These are phyloP conservation scores for Neofusicoccum sp. DNA, from an alignment of 2,329 filamentous ascomycete species.

Conservation along the genomic window DNA sequence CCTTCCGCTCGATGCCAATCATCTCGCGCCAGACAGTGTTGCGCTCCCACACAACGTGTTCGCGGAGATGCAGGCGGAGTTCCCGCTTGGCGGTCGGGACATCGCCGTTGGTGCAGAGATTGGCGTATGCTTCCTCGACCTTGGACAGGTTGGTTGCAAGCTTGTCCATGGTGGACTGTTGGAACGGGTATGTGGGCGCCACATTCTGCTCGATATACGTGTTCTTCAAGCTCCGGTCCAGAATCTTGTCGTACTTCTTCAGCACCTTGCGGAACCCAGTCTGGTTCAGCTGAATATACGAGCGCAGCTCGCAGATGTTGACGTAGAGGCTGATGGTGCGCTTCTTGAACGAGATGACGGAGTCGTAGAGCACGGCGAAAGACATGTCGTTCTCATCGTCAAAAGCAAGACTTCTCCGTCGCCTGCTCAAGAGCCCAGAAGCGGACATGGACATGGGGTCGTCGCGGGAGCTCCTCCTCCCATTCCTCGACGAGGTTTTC, in stretches of 20 bases:
- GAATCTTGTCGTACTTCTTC: conserved; percentile 98
- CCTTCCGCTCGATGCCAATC: conserved; percentile 95
- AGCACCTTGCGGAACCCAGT: conserved; percentile 95
- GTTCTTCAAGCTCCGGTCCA: conserved; percentile 78
- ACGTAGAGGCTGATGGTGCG: conserved; percentile 86
- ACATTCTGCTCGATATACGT: conserved; percentile 76
- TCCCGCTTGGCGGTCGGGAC: conserved; percentile 76
- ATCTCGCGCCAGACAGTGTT: conserved; percentile 99
- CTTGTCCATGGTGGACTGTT: conserved; percentile 67
- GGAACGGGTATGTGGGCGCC: conserved; percentile 80
- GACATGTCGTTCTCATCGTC: conserved; percentile 80
- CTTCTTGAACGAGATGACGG: conserved; percentile 88
- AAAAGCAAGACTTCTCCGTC: conserved; percentile 66
- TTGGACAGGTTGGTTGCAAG: conserved; percentile 72
- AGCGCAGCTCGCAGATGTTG: conserved; percentile 91
- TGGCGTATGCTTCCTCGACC: conserved; percentile 79
- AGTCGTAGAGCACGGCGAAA: conserved; percentile 68
- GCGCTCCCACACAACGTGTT: conserved; percentile 98
- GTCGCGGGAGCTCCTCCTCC: conserved; percentile 26
- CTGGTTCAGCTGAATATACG: conserved; percentile 92
- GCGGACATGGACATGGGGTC: not conserved
- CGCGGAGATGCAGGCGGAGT: conserved; percentile 83
- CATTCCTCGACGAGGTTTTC: conserved; percentile 38
- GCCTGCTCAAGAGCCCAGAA: conserved; percentile 26
- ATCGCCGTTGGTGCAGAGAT: conserved; percentile 82